Evolutionary conservation across 2,329 filamentous ascomycete species (phyloP).

Genomic region (Fusarium luffae): DNA sequence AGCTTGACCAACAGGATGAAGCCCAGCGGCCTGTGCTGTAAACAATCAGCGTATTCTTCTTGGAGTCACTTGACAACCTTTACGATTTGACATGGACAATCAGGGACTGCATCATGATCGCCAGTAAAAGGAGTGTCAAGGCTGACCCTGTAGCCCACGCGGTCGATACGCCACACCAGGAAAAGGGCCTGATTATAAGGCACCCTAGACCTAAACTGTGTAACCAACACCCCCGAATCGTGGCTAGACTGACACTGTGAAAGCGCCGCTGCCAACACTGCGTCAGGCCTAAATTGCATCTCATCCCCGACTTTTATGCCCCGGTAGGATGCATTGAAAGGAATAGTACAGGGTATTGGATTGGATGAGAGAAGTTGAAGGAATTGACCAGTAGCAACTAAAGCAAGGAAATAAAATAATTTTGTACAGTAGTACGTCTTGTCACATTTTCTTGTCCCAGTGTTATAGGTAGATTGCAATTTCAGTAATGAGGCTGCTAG

Average conservation of each 20-base stretch:
- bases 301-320: constrained; percentile 12
- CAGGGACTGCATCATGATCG: constrained; percentile 17
- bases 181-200: constrained; percentile 16
- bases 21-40: constrained; percentile 8
- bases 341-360: constrained; percentile 11
- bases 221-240: neutral
- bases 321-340: neutral
- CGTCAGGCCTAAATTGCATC: constrained; percentile 3
- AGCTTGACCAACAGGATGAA: neutral
- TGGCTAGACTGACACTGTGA: neutral
- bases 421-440: no score
- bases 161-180: constrained; percentile 33
- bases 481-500: constrained; percentile 20
- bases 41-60: constrained; percentile 32
- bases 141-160: constrained; percentile 35
- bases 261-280: constrained; percentile 3
- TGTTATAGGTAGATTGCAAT: neutral
- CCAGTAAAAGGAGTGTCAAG: constrained; percentile 7
- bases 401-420: neutral
- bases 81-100: neutral
- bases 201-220: neutral
- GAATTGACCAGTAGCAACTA: constrained; percentile 27
- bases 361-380: constrained; percentile 1
- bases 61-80: neutral
- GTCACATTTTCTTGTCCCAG: neutral